These are phyloP conservation scores for Stachybotrys elegans DNA, from an alignment of 2,329 filamentous ascomycete genomes.

Conservation along the genomic window DNA sequence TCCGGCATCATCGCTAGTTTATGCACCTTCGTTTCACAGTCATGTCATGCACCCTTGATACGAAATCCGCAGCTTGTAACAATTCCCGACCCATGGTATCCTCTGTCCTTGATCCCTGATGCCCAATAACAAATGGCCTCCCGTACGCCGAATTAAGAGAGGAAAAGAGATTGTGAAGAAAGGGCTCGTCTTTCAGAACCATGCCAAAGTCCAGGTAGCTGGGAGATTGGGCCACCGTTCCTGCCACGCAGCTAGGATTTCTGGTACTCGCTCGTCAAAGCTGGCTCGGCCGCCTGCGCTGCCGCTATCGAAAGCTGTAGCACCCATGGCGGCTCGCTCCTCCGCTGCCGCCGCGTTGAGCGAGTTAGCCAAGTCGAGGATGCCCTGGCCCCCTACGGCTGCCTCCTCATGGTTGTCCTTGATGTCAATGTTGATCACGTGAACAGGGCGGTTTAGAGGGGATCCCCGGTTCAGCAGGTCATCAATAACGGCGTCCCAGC, in stretches of 20 bases:
- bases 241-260: constrained; percentile 89
- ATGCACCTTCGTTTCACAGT: no score
- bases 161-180: constrained; percentile 12
- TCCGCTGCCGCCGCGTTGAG: constrained; percentile 76
- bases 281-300: constrained; percentile 61
- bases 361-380: constrained; percentile 82
- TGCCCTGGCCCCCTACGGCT: constrained; percentile 81
- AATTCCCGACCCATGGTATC: no score
- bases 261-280: constrained; percentile 91
- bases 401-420: constrained; percentile 98
- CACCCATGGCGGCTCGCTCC: constrained; percentile 64
- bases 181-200: constrained; percentile 59
- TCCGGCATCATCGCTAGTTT: no score
- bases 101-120: no score
- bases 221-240: constrained; percentile 90
- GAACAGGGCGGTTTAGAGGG: constrained; percentile 85
- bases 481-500: constrained; percentile 96
- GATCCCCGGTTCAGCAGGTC: constrained; percentile 83
- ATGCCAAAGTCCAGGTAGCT: constrained; percentile 89
- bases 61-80: no score
- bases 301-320: constrained; percentile 64
- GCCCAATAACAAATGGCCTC: no score
- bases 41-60: no score
- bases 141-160: no score
- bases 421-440: constrained; percentile 98